Percentiles rank a stretch among this genome's conserved stretches.
Evolutionary conservation across 495 filamentous ascomycete species (phyloP).

Genomic region (Talaromyces adpressus): DNA sequence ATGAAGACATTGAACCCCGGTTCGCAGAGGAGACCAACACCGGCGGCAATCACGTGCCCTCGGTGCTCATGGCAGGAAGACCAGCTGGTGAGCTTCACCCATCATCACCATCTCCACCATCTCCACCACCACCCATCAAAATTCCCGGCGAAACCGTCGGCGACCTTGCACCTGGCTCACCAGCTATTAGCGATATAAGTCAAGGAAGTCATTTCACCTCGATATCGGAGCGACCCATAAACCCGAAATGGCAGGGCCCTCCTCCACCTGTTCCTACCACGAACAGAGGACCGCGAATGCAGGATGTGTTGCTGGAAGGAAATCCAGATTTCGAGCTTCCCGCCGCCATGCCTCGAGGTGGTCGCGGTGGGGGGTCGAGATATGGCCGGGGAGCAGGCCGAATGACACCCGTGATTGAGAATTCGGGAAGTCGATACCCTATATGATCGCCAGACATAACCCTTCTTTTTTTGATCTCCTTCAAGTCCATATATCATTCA

Average conservation of each 20-base stretch:
- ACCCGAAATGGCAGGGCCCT: constrained; percentile 69
- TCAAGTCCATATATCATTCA: background rate
- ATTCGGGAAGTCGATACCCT: background rate
- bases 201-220: constrained; percentile 75
- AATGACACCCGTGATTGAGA: constrained; percentile 17
- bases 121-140: constrained; percentile 1
- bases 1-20: constrained; percentile 89
- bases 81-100: constrained; percentile 4
- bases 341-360: constrained; percentile 12
- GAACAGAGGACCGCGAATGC: constrained; percentile 27
- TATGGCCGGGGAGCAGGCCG: constrained; percentile 17
- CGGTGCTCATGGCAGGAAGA: constrained; percentile 28
- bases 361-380: constrained; percentile 11
- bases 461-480: background rate
- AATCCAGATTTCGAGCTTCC: constrained; percentile 70
- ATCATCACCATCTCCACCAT: background rate
- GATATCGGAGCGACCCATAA: constrained; percentile 76
- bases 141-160: constrained; percentile 26
- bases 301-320: constrained; percentile 55
- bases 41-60: constrained; percentile 1
- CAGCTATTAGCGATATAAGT: constrained; percentile 67
- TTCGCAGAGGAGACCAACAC: constrained; percentile 47
- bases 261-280: constrained; percentile 16
- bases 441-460: background rate
- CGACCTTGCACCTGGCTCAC: constrained; percentile 57